Base-by-base conservation (phyloP, 169 alveolate species). In the Condylostoma magnum region DNA sequence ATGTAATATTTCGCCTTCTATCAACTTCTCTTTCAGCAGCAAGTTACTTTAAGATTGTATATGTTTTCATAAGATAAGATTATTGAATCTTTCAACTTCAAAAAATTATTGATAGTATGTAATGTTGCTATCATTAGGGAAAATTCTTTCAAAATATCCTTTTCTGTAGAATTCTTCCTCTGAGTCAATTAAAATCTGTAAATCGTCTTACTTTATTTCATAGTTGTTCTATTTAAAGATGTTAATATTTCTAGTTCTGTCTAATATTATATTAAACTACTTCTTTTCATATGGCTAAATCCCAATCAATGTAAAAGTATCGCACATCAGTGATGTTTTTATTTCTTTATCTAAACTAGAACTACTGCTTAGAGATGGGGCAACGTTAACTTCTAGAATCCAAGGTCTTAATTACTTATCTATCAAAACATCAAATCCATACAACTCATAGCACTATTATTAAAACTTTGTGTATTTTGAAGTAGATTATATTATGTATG, bases 381-480 rank as follows among this genome's bases (percentile, higher is more conserved):
- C 77, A 15, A 86, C 92, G 78, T 92, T 92, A 12, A 92, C 97
- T 77, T 92, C 97, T 12, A 92, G 38, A 37, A 89, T 66, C 95
- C 95, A 90, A n/a, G 97, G 94, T 63, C 82, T 86, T 2, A 80
- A 69, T 18, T 80, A 78, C 44, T 76, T 71, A 79, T 92, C 95
- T 15, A 92, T 65, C n/a, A 92, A 37, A 1, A 92, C 86, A 76
- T 92, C 97, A 66, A 89, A 92, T 34, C 97, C 97, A 82, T 84
- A 92, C 25, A 90, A 69, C 70, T 92, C 97, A 90, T 90, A 92
- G 74, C 87, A 80, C 20, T 63, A 72, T 65, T 72, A 22, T n/a
- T 27, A 6, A 6, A 15, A 0, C 47, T 66, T 66, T 6, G 12
- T 44, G 10, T 28, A 18, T 31, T 46, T 43, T 4, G 33, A 36